Base-by-base conservation (phyloP, 306 rosid genomes). In the Dicorynia guianensis region DNA sequence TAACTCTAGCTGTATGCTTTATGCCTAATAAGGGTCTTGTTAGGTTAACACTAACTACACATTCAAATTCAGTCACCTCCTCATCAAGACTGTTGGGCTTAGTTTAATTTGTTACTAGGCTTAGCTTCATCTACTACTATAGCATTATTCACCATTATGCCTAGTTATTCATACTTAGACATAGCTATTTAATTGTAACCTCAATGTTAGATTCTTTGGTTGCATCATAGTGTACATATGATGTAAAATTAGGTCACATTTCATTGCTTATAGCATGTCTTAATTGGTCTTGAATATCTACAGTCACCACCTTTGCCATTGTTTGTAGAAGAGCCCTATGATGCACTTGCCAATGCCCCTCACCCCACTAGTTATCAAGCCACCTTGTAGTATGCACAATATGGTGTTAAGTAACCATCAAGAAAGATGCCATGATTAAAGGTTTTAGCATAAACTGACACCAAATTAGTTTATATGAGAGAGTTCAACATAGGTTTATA, bases 281-380 rank as follows among this genome's bases (percentile, higher is more conserved):
- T 43, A 8, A 59, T 13, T 83, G 11, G 7, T 83, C 84, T 25
- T 6, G 69, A 61, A 79, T 71, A 49, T 83, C 84, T 11, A 69
- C 76, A 6, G 71, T 60, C 12, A 83, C 75, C 4, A 79, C 87
- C 49, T 83, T 83, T 2, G 81, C 87, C 87, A 79, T 19, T 83
- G 81, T 70, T 58, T 17, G 48, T 34, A 15, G 20, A 83, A 83
- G 11, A 79, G 76, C 68, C 17, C 75, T 43, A 76, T 69, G 62
- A 76, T 71, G 78, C 71, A n/a, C n/a, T n/a, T n/a, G n/a, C n/a
- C n/a, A n/a, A n/a, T n/a, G n/a, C n/a, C n/a, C n/a, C n/a, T n/a
- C 0, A 80, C 86, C 5, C 86, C 86, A 14, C 83, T 81, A 0
- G 83, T 78, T 13, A 81, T 81, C 53, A 81, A 9, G 75, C 85